Conservation (phyloP, 257 asterid genomes). For the Salvia miltiorrhiza region DNA sequence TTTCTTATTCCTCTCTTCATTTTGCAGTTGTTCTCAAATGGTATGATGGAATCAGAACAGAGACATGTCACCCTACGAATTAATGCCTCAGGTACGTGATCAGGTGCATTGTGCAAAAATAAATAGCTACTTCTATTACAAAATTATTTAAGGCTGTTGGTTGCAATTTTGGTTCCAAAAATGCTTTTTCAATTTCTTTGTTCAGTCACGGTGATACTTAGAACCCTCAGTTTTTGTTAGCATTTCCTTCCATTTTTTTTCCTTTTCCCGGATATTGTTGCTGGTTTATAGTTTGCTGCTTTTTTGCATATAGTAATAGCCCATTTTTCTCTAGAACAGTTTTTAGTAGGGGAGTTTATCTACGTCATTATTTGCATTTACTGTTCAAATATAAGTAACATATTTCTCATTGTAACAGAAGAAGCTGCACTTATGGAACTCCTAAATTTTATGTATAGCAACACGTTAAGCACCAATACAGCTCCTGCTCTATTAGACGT, state of each 20-base stretch:
- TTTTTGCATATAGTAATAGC: background rate
- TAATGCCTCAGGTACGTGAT: constrained; percentile 72
- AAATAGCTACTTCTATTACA: constrained; percentile 1
- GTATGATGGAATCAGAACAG: constrained; percentile 99
- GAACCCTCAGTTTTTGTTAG: background rate
- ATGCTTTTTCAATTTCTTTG: background rate
- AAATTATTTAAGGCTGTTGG: background rate
- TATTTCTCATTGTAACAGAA: constrained; percentile 56
- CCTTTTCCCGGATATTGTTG: background rate
- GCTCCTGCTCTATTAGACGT: constrained; percentile 84
- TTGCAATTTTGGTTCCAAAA: background rate
- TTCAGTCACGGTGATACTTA: background rate
- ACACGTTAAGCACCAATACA: constrained; percentile 53
- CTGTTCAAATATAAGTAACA: background rate
- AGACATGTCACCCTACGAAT: constrained; percentile 89
- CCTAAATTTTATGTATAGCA: constrained; percentile 90
- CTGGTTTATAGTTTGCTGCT: background rate
- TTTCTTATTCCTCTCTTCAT: constrained; percentile 6
- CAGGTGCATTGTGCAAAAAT: background rate
- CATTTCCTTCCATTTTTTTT: background rate
- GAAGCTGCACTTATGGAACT: constrained; percentile 98
- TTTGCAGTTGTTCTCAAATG: constrained; percentile 86
- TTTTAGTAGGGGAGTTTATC: background rate
- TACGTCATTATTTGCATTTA: background rate
- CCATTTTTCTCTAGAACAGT: background rate